Evolutionary conservation across 306 rosid genomes (phyloP).

Genomic region (Prunus armeniaca): DNA sequence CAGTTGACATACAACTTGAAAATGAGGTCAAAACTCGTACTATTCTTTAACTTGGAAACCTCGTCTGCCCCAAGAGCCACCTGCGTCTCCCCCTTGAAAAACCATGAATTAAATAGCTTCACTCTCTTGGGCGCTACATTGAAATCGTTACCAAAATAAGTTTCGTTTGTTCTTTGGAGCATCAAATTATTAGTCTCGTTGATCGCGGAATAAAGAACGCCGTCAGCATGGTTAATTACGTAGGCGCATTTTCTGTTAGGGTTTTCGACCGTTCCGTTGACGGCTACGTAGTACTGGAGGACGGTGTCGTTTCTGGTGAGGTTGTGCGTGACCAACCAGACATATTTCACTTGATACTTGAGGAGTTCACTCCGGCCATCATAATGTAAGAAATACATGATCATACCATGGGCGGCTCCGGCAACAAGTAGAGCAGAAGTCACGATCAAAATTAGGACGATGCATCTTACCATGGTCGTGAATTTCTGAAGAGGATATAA

Average conservation of each 20-base stretch:
- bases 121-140: neutral
- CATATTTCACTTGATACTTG: slow-evolving; percentile 29
- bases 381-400: neutral
- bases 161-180: no score
- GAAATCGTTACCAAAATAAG: neutral
- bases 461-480: no score
- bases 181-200: neutral
- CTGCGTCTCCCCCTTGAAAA: neutral
- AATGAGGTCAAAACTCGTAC: neutral
- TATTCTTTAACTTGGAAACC: neutral
- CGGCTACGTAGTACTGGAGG: neutral
- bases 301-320: slow-evolving; percentile 11
- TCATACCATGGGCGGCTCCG: neutral
- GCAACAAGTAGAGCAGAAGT: neutral
- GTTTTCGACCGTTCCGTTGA: neutral
- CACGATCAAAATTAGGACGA: neutral
- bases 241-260: neutral
- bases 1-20: neutral
- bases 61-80: neutral
- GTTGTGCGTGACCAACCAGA: slow-evolving; percentile 40
- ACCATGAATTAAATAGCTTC: neutral
- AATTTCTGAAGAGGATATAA: no score
- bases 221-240: neutral
- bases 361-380: slow-evolving; percentile 1
- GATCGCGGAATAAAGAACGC: neutral